A percentile compares a stretch with the other conserved stretches of the same genome.
Conservation (phyloP, 345 rosid species). For the Populus alba region DNA sequence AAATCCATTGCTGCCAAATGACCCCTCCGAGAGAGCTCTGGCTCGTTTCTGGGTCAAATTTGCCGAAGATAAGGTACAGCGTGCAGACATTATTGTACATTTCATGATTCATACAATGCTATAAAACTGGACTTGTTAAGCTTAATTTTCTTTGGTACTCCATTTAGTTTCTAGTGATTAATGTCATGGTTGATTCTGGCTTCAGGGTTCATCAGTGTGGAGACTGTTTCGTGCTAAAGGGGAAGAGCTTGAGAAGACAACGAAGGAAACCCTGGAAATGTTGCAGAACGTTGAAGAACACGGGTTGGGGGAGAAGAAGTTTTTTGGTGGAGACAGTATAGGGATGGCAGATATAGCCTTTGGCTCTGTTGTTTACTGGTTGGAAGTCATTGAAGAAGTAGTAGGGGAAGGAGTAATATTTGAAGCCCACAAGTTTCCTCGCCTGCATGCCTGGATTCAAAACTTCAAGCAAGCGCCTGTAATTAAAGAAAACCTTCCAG, state of each 20-base stretch:
- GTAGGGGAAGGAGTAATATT: background rate
- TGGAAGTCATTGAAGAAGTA: background rate
- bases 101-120: background rate
- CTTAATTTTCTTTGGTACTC: background rate
- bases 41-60: constrained; percentile 13
- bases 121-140: background rate
- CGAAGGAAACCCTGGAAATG: background rate
- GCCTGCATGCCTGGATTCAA: background rate
- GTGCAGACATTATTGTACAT: too few species aligned
- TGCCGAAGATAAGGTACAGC: background rate
- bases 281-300: background rate
- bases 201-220: background rate
- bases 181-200: background rate
- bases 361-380: background rate
- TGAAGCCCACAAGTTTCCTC: constrained; percentile 1
- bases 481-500: background rate
- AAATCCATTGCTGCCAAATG: background rate
- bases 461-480: background rate
- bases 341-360: constrained; percentile 2
- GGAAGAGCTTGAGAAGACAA: background rate
- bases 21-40: constrained; percentile 1
- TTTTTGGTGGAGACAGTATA: background rate
- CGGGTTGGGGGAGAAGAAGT: background rate
- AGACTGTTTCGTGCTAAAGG: background rate
- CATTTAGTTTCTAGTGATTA: background rate